These are phyloP conservation scores for Colletotrichum magnum DNA, from an alignment of 2,329 filamentous ascomycete genomes.

Conservation along the genomic window DNA sequence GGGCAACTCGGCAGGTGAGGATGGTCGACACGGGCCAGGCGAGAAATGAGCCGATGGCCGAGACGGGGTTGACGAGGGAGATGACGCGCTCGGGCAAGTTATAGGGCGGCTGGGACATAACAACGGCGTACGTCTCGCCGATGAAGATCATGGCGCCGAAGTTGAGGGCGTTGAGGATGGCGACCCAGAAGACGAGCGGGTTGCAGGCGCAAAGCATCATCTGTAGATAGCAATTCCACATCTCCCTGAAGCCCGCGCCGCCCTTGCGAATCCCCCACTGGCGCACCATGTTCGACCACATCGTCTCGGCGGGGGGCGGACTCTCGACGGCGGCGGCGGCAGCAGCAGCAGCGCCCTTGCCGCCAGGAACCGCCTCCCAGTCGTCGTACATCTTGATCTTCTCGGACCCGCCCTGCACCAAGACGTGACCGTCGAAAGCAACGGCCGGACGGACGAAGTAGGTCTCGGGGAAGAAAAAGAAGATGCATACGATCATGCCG, in stretches of 20 bases:
- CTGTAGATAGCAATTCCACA: constrained; percentile 43
- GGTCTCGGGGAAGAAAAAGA: constrained; percentile 53
- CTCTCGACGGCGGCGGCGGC: constrained; percentile 7
- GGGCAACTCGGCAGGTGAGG: constrained; percentile 43
- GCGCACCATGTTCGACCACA: constrained; percentile 25
- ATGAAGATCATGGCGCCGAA: constrained; percentile 45
- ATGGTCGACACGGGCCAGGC: constrained; percentile 39
- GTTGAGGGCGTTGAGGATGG: constrained; percentile 45
- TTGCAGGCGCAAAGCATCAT: constrained; percentile 45
- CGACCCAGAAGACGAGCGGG: constrained; percentile 47
- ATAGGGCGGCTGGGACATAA: constrained; percentile 42
- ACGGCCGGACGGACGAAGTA: constrained; percentile 57
- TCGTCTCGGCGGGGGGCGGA: constrained; percentile 13
- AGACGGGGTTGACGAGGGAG: constrained; percentile 32
- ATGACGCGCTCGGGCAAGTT: constrained; percentile 34
- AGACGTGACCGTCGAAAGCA: constrained; percentile 56
- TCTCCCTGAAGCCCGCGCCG: constrained; percentile 36
- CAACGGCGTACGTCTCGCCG: constrained; percentile 41
- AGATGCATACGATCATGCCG: constrained; percentile 46
- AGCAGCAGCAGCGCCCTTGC: neutral
- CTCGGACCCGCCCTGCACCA: constrained; percentile 54
- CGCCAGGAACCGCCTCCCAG: constrained; percentile 44
- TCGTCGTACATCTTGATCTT: constrained; percentile 55
- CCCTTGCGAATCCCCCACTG: constrained; percentile 30
- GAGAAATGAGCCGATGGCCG: constrained; percentile 39